A percentile compares a stretch with the other conserved stretches of the same genome.
Evolutionary conservation across 352 stramenopile genomes (phyloP).

Genomic region (Phytophthora quininea): DNA sequence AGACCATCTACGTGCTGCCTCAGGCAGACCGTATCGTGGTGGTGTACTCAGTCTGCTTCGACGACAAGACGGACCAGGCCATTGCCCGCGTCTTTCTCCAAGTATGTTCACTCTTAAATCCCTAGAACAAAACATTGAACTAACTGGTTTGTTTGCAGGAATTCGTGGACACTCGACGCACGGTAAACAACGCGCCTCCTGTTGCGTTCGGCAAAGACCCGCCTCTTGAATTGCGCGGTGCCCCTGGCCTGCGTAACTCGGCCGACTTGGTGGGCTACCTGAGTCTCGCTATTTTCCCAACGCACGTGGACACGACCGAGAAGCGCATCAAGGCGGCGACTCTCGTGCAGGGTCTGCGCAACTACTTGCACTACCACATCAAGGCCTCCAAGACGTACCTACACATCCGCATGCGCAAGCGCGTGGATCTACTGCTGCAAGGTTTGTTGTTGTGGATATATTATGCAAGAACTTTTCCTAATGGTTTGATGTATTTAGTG

Average conservation of each 20-base stretch:
- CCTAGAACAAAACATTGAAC: background rate
- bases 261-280: slow-evolving; percentile 90
- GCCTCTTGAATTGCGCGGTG: slow-evolving; percentile 83
- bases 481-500: slow-evolving; percentile 49
- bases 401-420: slow-evolving; percentile 96
- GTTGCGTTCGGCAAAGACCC: slow-evolving; percentile 91
- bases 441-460: slow-evolving; percentile 35
- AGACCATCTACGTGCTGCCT: slow-evolving; percentile 88
- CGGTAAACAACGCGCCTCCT: slow-evolving; percentile 94
- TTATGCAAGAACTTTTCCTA: background rate
- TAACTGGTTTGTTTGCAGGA: no score
- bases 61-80: slow-evolving; percentile 93
- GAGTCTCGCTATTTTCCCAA: slow-evolving; percentile 88
- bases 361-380: slow-evolving; percentile 97
- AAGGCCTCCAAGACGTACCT: slow-evolving; percentile 96
- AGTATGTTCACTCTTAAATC: slow-evolving; percentile 20
- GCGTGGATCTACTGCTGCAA: slow-evolving; percentile 92
- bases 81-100: slow-evolving; percentile 92
- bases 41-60: slow-evolving; percentile 93
- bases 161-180: slow-evolving; percentile 91
- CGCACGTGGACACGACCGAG: slow-evolving; percentile 86
- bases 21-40: slow-evolving; percentile 91
- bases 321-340: slow-evolving; percentile 91
- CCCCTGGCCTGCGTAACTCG: slow-evolving; percentile 63
- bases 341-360: slow-evolving; percentile 88